Percentiles rank a stretch among this genome's conserved stretches.
Conservation (phyloP, 345 rosid genomes). For the Populus tremula region DNA sequence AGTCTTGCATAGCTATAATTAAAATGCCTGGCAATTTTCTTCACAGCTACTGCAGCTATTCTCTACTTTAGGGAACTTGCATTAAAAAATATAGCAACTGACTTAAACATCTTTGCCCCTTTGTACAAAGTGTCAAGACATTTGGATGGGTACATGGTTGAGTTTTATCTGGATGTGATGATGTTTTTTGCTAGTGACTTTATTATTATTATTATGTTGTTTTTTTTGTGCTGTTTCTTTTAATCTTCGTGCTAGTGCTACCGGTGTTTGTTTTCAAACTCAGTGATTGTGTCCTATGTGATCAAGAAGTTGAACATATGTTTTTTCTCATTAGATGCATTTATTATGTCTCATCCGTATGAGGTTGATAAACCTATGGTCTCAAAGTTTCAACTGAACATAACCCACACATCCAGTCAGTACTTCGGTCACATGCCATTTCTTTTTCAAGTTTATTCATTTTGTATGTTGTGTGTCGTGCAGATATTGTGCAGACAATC, state of each 20-base stretch:
- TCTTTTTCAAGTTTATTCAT: not conserved
- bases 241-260: no score
- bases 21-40: not conserved
- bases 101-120: no score
- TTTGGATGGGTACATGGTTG: not conserved
- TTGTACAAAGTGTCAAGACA: no score
- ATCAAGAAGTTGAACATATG: no score
- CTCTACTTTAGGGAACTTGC: not conserved
- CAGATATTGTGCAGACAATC: constrained; percentile 97
- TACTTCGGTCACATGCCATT: not conserved
- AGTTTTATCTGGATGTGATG: no score
- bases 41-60: not conserved
- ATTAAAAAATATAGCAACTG: not conserved
- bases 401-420: not conserved
- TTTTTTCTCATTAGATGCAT: not conserved
- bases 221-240: not conserved
- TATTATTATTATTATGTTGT: not conserved
- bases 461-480: constrained; percentile 21
- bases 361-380: not conserved
- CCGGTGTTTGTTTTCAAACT: no score
- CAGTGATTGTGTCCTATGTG: no score
- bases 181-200: no score
- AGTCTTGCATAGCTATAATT: not conserved
- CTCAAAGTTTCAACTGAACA: not conserved
- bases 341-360: not conserved